Percentiles rank a stretch among this genome's conserved stretches.
phyloP scores from a whole-genome alignment of 2,329 filamentous ascomycete genomes.

The Aspergillus sp. region DNA sequence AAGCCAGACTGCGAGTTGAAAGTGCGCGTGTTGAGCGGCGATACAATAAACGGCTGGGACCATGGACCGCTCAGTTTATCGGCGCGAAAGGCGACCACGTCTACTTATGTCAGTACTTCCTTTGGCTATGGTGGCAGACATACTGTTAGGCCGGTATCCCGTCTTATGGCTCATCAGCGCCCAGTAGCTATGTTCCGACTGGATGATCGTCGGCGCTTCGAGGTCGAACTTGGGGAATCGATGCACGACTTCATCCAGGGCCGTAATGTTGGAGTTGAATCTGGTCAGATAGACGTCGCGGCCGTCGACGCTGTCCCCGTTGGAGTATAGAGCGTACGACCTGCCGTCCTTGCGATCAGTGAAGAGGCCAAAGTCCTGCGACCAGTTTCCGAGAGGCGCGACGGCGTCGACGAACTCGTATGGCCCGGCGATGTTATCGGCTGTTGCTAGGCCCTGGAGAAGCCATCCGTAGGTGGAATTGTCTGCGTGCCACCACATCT shows the following conservation, averaged over 20 bases:
- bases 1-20: slow-evolving; percentile 57
- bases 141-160: slow-evolving; percentile 60
- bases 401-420: slow-evolving; percentile 57
- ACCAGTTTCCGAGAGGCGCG: slow-evolving; percentile 61
- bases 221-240: slow-evolving; percentile 61
- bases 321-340: slow-evolving; percentile 60
- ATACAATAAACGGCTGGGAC: slow-evolving; percentile 56
- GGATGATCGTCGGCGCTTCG: slow-evolving; percentile 60
- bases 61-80: slow-evolving; percentile 53
- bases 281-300: slow-evolving; percentile 58
- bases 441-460: slow-evolving; percentile 57
- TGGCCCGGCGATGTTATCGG: slow-evolving; percentile 54
- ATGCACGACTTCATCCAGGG: slow-evolving; percentile 53
- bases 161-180: slow-evolving; percentile 65
- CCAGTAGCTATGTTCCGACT: slow-evolving; percentile 61
- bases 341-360: slow-evolving; percentile 59
- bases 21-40: slow-evolving; percentile 52
- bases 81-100: slow-evolving; percentile 57
- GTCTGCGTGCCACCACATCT: slow-evolving; percentile 64
- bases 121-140: background rate
- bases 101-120: slow-evolving; percentile 20
- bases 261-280: slow-evolving; percentile 55
- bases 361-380: slow-evolving; percentile 62
- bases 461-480: slow-evolving; percentile 58
- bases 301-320: slow-evolving; percentile 56